Percentiles rank a stretch among this genome's conserved stretches.
phyloP scores from a whole-genome alignment of 78 protist genomes.

The Diacronema lutheri region DNA sequence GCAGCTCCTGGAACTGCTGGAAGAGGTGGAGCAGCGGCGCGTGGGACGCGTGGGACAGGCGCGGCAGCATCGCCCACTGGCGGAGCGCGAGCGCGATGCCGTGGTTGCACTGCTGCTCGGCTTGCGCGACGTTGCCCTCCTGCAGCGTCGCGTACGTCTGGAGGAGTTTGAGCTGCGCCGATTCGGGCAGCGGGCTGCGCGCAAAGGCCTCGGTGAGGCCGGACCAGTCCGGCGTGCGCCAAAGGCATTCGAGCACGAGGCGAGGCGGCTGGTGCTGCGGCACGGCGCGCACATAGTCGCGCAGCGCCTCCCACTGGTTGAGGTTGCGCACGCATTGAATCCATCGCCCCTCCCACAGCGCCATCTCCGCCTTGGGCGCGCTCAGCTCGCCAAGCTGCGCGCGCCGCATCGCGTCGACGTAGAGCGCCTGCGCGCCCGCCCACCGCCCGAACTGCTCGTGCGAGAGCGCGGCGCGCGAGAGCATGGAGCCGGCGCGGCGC shows the following conservation, averaged over 20 bases:
- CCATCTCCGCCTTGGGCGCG: constrained; percentile 26
- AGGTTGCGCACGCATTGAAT: constrained; percentile 68
- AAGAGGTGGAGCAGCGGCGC: constrained; percentile 41
- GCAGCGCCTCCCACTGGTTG: constrained; percentile 75
- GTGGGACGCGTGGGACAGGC: constrained; percentile 15
- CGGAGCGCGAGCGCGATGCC: constrained; percentile 35
- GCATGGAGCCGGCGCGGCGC: not conserved
- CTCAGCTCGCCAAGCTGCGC: not conserved
- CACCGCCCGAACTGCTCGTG: constrained; percentile 35
- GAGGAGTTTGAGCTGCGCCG: constrained; percentile 13
- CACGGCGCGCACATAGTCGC: constrained; percentile 38
- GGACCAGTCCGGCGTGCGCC: constrained; percentile 58
- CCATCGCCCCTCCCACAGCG: constrained; percentile 83
- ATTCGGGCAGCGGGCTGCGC: not conserved
- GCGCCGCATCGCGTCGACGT: constrained; percentile 23
- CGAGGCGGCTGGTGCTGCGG: constrained; percentile 28
- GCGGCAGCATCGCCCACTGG: constrained; percentile 38
- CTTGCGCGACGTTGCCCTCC: constrained; percentile 29
- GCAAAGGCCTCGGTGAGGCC: constrained; percentile 8
- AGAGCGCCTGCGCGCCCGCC: constrained; percentile 33
- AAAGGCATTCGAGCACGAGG: constrained; percentile 55
- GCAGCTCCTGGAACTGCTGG: constrained; percentile 57
- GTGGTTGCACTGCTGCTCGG: constrained; percentile 36
- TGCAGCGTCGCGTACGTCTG: constrained; percentile 34
- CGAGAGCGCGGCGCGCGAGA: not conserved